A percentile compares a stretch with the other conserved stretches of the same genome.
Conservation (phyloP, 163 green algal genomes). For the Scenedesmus sp. region DNA sequence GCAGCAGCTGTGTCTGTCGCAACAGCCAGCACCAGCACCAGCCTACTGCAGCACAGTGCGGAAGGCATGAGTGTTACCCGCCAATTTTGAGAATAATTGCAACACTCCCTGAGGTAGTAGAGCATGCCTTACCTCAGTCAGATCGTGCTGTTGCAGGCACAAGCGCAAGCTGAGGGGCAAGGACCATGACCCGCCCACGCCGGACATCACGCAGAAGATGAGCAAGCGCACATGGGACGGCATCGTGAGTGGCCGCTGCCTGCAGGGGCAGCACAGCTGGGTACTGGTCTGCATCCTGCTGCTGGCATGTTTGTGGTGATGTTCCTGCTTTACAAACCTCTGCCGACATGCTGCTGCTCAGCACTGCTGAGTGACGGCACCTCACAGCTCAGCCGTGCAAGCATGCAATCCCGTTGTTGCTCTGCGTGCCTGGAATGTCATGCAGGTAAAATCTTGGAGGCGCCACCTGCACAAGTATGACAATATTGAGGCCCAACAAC, state of each 20-base stretch:
- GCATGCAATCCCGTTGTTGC: neutral
- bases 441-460: slow-evolving; percentile 84
- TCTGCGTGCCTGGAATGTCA: neutral
- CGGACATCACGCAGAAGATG: slow-evolving; percentile 80
- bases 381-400: neutral
- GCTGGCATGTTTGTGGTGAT: neutral
- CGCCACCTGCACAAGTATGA: slow-evolving; percentile 80
- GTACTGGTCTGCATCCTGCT: neutral
- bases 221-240: slow-evolving; percentile 93
- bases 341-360: too few species aligned
- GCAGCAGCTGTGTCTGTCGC: neutral
- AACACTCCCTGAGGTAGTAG: too few species aligned
- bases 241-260: slow-evolving; percentile 57
- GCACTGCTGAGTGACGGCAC: too few species aligned
- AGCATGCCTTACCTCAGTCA: too few species aligned
- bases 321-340: neutral
- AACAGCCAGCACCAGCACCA: neutral
- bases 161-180: slow-evolving; percentile 57
- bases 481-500: neutral
- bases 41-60: neutral
- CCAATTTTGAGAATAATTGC: too few species aligned
- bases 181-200: slow-evolving; percentile 80
- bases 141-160: slow-evolving; percentile 73
- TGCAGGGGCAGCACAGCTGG: neutral
- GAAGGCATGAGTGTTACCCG: neutral